Percentiles rank a stretch among this genome's conserved stretches.
Conservation (phyloP, 352 stramenopile genomes). For the Blastocystis sp. region DNA sequence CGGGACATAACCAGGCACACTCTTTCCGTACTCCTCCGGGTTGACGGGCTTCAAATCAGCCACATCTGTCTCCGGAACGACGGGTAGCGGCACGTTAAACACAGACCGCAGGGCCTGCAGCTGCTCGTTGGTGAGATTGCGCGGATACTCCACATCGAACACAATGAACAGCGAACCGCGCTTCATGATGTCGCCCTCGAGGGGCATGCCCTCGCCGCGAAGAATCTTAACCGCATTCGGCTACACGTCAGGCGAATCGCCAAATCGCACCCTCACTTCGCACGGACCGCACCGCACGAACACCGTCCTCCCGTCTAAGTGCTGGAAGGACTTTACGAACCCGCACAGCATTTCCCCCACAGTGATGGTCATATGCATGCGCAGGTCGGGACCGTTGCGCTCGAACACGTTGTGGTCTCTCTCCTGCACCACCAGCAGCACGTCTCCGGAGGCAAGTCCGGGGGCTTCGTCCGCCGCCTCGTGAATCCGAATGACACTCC, state of each 20-base stretch:
- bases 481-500: constrained; percentile 92
- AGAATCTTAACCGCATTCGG: constrained; percentile 74
- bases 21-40: constrained; percentile 29
- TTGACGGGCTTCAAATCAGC: neutral
- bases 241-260: constrained; percentile 72
- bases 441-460: constrained; percentile 86
- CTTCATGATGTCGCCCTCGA: constrained; percentile 91
- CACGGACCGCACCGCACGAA: constrained; percentile 66
- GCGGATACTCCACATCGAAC: constrained; percentile 93
- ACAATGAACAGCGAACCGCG: constrained; percentile 94
- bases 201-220: constrained; percentile 91
- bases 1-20: constrained; percentile 8
- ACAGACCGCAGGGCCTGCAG: neutral
- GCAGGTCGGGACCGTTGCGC: constrained; percentile 90
- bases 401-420: constrained; percentile 92
- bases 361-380: constrained; percentile 91
- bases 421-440: constrained; percentile 95
- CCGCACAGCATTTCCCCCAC: constrained; percentile 88
- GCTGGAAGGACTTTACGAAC: constrained; percentile 76
- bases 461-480: constrained; percentile 89
- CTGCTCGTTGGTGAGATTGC: constrained; percentile 74
- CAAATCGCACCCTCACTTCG: constrained; percentile 69
- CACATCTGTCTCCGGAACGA: neutral
- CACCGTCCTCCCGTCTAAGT: constrained; percentile 75
- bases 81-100: constrained; percentile 4